Base-by-base conservation (phyloP, 179 eudicot genomes). In the Sideroxylon spinosum region DNA sequence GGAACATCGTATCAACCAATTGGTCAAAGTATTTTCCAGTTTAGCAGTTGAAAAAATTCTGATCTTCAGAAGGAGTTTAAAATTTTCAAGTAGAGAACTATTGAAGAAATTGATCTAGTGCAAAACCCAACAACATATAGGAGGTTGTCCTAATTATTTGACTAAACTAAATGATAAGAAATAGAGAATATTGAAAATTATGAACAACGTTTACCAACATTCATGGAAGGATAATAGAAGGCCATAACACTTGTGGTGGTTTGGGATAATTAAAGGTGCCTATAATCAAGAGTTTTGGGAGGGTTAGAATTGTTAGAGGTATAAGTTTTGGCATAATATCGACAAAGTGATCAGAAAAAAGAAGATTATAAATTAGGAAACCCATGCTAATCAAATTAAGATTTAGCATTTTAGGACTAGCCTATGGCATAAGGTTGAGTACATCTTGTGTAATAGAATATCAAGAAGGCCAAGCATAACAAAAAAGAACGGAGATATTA, bases 1-100 rank as follows among this genome's bases (percentile, higher is more conserved):
- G 46, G 25, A 77, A 80, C 19, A 55, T 28, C 50, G 59, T 17
- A 74, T 53, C 44, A 74, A 68, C 19, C 23, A 1, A 25, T 50
- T 28, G 13, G 53, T 65, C 52, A 64, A 76, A 65, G 9, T 37
- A 37, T 29, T 16, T 49, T 66, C 62, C 50, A 63, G 9, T 20
- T 44, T 49, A 52, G 64, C 28, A 63, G 17, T 76, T 46, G 56
- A 25, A 48, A 46, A 37, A 14, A 19, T 49, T 0, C 44, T 37
- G 19, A 37, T 0, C 32, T 19, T 74, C 10, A 75, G 8, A 75
- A 75, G 59, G 29, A 44, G 22, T 62, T 56, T 49, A n/a, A n/a
- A 74, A 73, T 62, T 74, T 59, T 13, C 59, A 7, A 20, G 28
- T n/a, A 8, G 16, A 49, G 64, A 70, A 61, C 19, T 59, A 59